Base-by-base conservation (phyloP, 306 rosid genomes). In the Cyclanthera cordifolia region DNA sequence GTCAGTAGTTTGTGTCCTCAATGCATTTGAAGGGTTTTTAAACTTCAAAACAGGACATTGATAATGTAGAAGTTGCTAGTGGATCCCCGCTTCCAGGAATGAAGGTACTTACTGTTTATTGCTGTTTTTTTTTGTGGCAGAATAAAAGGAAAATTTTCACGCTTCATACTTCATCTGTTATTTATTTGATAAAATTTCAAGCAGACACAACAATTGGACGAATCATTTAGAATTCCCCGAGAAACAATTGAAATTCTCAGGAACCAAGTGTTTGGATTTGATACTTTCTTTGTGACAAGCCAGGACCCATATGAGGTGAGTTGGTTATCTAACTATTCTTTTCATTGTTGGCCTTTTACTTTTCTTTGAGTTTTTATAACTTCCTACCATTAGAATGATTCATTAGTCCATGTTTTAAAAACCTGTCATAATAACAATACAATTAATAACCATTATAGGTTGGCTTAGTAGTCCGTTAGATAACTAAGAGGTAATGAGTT, bases 51-150 rank as follows among this genome's bases (percentile, higher is more conserved):
- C 88, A 87, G 99, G 80, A 79, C 53, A 61, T 58, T 75, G 89
- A 86, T 72, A 83, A 53, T 52, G 61, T 74, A 55, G 91, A 90
- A 82, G 90, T 94, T 78, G 79, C 95, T 39, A 90, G 90, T 67
- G 99, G 99, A 76, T 94, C 99, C 30, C 97, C 99, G 55, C 97
- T 93, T 77, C 99, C 99, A 79, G 99, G 95, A 79, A 88, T 90
- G 83, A 88, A 94, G 99, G 99, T 90, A 91, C 87, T 79, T 87
- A 66, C 64, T 66, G 53, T 72, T 39, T 67, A 72, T 69, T 64
- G 71, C 72, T 70, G 8, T 49, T 37, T 70, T 54, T 23, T 54
- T 27, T 21, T 69, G 27, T 14, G 21, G 8, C 32, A 70, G 47
- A 32, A 24, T 13, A 21, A 54, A 41, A 39, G 37, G 65, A 2